These are phyloP conservation scores for Botryotinia globosa DNA, from an alignment of 2,329 filamentous ascomycete species.

Conservation along the genomic window DNA sequence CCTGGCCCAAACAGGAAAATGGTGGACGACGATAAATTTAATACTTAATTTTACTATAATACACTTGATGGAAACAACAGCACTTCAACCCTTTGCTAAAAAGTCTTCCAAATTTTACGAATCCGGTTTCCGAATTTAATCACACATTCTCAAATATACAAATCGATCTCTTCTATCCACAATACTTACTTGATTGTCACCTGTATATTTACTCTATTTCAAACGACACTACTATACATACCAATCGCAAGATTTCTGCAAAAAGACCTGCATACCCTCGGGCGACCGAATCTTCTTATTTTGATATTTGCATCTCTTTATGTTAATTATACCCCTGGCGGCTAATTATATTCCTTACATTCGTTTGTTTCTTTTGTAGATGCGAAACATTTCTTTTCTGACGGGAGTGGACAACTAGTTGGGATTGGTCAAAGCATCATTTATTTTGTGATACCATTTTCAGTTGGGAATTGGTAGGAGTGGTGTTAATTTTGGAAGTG, in stretches of 20 bases:
- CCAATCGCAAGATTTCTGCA: constrained; percentile 21
- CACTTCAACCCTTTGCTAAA: constrained; percentile 14
- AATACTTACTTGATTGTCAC: not conserved
- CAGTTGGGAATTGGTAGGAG: not conserved
- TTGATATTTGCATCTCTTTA: constrained; percentile 14
- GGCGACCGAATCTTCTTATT: constrained; percentile 19
- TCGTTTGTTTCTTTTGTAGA: constrained; percentile 20
- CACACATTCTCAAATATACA: not conserved
- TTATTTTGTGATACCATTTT: constrained; percentile 20
- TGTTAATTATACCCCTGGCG: constrained; percentile 20
- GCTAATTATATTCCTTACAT: constrained; percentile 19
- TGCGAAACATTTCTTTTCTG: constrained; percentile 1
- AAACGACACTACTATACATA: constrained; percentile 29
- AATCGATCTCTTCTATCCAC: not conserved
- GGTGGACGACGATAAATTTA: constrained; percentile 24
- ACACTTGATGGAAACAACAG: constrained; percentile 16
- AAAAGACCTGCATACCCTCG: constrained; percentile 20
- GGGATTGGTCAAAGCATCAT: constrained; percentile 17
- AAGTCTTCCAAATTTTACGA: constrained; percentile 8
- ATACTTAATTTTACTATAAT: not conserved
- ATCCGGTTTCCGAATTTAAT: constrained; percentile 6
- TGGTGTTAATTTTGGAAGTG: constrained; percentile 15
- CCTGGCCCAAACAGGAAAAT: constrained; percentile 33
- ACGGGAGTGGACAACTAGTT: constrained; percentile 3
- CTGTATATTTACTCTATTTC: constrained; percentile 33